A percentile compares a stretch with the other conserved stretches of the same genome.
These are phyloP conservation scores for Lichtheimia ornata DNA, from an alignment of 371 early-diverging fungal genomes.

Conservation along the genomic window DNA sequence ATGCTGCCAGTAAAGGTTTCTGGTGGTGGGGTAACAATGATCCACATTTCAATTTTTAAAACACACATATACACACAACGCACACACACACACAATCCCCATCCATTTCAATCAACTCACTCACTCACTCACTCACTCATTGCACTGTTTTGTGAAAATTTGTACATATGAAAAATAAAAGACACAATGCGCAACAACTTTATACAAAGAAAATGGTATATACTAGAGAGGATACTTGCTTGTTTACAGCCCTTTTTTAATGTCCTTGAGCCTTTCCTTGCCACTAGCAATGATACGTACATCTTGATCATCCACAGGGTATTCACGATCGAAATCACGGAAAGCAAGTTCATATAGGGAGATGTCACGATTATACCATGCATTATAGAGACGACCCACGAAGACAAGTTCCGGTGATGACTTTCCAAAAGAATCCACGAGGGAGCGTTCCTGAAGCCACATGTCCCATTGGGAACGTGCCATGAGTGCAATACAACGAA, in stretches of 20 bases:
- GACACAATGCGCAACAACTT: neutral
- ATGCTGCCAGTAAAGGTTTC: constrained; percentile 32
- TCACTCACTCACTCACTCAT: neutral
- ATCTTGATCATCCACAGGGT: constrained; percentile 6
- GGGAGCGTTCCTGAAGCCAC: neutral
- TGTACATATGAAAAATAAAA: constrained; percentile 5
- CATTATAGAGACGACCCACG: neutral
- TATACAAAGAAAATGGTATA: no score
- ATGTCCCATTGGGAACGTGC: constrained; percentile 4
- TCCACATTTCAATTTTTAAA: neutral
- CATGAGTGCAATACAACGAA: neutral
- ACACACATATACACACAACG: neutral
- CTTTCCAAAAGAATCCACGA: neutral
- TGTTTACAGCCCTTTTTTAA: neutral
- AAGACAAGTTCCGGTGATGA: constrained; percentile 7
- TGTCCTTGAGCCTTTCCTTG: neutral
- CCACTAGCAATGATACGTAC: neutral
- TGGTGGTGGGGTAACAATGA: constrained; percentile 38
- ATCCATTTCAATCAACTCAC: neutral
- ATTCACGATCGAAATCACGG: constrained; percentile 8
- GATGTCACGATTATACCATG: neutral
- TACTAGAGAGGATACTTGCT: no score
- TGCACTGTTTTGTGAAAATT: neutral
- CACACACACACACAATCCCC: neutral
- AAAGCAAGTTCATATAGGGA: constrained; percentile 1